Base-by-base conservation (phyloP, 192 early-diverging fungal species). In the Coemansia sp. region DNA sequence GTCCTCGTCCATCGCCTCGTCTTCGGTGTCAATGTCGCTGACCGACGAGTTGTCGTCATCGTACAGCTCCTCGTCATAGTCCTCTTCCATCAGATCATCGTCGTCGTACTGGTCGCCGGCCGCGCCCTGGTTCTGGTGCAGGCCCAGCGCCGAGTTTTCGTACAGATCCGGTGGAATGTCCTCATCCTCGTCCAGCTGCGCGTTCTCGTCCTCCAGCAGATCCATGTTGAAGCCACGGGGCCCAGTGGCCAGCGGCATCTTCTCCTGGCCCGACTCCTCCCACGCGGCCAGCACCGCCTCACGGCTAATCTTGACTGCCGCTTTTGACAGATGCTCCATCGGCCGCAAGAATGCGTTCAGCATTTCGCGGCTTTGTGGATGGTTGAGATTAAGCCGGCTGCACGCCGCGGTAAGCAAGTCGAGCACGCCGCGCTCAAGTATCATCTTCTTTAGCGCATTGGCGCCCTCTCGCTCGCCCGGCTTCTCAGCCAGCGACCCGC, bases 341-440 rank as follows among this genome's bases (percentile, higher is more conserved):
- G 94, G 96, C 39, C 90, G 89, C 42, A 97, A 53, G 47, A 99
- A 78, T 4, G 86, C 64, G 22, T 72, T 84, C 10, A 95, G 82
- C 23, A 97, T 80, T 12, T 75, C 70, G 38, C 82, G 87, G 25
- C 89, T 82, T 34, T 82, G 76, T 7, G 96, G 96, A 59, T 96
- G 91, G 61, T 94, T 90, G 27, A 93, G 70, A 61, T 99, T 94
- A 29, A 99, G 79, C 48, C 92, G 90, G 28, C 83, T 85, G 17
- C 93, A 67, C 2, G 89, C 83, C 29, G 80, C 83, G 5, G 93
- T 93, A 22, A 99, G 62, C 2, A 87, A 70, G 30, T 75, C 81
- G 0, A 94, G 87, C 57, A 90, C 90, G 7, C 85, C 83, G 43
- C 92, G 94, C 29, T 97, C 94, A 21, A 99, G 73, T 85, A 99